A percentile compares a stretch with the other conserved stretches of the same genome.
Evolutionary conservation across 306 rosid genomes (phyloP).

Genomic region (Boehmeria nivea): DNA sequence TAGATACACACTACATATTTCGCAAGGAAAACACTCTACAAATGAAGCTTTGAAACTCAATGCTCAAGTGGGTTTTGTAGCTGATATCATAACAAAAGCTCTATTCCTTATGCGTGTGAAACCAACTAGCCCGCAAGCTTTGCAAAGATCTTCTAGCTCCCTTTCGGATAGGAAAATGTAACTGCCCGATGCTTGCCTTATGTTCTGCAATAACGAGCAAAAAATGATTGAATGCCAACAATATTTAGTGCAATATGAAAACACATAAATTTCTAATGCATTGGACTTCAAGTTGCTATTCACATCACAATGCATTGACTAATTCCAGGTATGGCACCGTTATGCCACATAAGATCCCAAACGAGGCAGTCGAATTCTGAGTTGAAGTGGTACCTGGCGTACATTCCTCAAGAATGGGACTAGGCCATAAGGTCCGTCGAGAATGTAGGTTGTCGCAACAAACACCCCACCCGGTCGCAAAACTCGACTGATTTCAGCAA

Average conservation of each 20-base stretch:
- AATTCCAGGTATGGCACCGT: too few relatives aligned
- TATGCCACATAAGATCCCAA: too few relatives aligned
- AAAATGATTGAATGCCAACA: neutral
- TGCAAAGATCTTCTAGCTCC: slow-evolving; percentile 81
- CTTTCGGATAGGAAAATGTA: slow-evolving; percentile 46
- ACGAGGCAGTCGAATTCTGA: too few relatives aligned
- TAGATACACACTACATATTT: neutral
- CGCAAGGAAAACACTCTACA: neutral
- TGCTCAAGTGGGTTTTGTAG: slow-evolving; percentile 54
- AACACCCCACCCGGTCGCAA: slow-evolving; percentile 90
- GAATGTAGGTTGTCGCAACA: slow-evolving; percentile 70
- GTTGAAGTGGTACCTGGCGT: slow-evolving; percentile 47
- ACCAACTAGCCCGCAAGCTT: slow-evolving; percentile 57
- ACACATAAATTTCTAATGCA: neutral
- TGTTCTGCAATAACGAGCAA: slow-evolving; percentile 31
- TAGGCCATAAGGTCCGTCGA: slow-evolving; percentile 54
- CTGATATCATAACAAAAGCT: slow-evolving; percentile 73
- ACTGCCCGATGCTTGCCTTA: slow-evolving; percentile 48
- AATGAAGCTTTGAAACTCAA: slow-evolving; percentile 16
- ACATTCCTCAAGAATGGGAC: slow-evolving; percentile 50
- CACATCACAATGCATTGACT: too few relatives aligned
- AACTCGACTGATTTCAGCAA: slow-evolving; percentile 83
- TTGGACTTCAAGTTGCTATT: neutral
- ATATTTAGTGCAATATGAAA: neutral
- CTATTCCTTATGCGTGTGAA: slow-evolving; percentile 58